A percentile compares a stretch with the other conserved stretches of the same genome.
Conservation (phyloP, 2,329 filamentous ascomycete species). For the Colletotrichum costaricense region DNA sequence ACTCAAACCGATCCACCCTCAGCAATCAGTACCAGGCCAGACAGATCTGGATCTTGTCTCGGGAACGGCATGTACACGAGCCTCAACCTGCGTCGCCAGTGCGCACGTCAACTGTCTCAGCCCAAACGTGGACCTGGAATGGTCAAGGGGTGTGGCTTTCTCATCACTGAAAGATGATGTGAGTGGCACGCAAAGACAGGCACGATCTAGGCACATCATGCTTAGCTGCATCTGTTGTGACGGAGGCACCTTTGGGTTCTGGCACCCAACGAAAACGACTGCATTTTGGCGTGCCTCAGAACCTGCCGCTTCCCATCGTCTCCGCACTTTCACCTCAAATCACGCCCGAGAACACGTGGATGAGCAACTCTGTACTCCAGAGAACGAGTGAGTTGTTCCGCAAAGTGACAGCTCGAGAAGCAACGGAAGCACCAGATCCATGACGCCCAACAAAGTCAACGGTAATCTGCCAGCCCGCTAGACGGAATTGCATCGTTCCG, state of each 20-base stretch:
- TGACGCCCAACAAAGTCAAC: not conserved
- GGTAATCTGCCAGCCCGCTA: slow-evolving; percentile 11
- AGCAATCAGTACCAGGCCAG: not conserved
- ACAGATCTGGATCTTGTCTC: slow-evolving; percentile 20
- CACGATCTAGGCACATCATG: not conserved
- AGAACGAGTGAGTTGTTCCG: not conserved
- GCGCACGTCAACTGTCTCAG: slow-evolving; percentile 25
- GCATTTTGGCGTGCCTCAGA: slow-evolving; percentile 18
- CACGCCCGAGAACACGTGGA: not conserved
- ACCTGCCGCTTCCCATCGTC: slow-evolving; percentile 14
- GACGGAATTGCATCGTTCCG: slow-evolving; percentile 11
- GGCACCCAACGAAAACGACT: slow-evolving; percentile 20
- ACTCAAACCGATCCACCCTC: not conserved
- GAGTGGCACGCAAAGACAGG: slow-evolving; percentile 8
- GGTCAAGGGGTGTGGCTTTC: not conserved
- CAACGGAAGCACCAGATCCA: not conserved
- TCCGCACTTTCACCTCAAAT: not conserved
- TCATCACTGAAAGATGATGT: slow-evolving; percentile 13
- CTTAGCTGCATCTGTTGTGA: not conserved
- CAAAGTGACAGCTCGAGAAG: not conserved
- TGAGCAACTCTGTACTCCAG: not conserved
- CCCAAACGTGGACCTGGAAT: slow-evolving; percentile 14
- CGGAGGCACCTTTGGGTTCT: not conserved
- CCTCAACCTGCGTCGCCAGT: slow-evolving; percentile 15
- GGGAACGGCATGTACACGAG: slow-evolving; percentile 28